Evolutionary conservation across 1,284 basidiomycete genomes (phyloP), one percentile per base, ranked within the genome.

Genomic region (Gymnopus androsaceus): DNA sequence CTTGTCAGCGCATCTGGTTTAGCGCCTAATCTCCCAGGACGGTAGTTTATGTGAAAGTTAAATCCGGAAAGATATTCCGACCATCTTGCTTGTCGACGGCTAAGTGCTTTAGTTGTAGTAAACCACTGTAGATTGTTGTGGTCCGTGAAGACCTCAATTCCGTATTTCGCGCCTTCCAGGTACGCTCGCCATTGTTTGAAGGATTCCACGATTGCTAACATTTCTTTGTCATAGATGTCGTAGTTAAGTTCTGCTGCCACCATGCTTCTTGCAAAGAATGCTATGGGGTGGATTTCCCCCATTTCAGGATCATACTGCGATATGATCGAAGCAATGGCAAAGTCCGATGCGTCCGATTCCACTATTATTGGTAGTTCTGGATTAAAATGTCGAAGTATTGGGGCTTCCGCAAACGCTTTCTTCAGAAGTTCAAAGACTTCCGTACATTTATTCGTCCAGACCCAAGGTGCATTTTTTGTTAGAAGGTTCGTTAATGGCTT

Each of bases 311-410:
- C 21, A 12, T 15, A 19, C 19, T 51, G 50, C 8, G 50, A 51
- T 28, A 51, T 38, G 5, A 51, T 28, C 46, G 49, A 25, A 58
- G 57, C 54, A 14, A 59, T 49, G 15, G 61, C 61, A 51, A 55
- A 59, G 44, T 64, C 59, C 14, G 59, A 61, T 4, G 63, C 58
- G 30, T 61, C 60, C 3, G 59, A 57, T 9, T 52, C n/a, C 64
- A 66, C 37, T 75, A 69, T 27, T 73, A 73, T 14, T 76, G 61
- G 65, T 75, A 77, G 4, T 56, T 59, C 52, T 2, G 61, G 61
- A 45, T 62, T 36, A 41, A 54, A 54, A 30, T 54, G 33, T 8
- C 42, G 47, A n/a, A 61, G 54, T 1, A 60, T 54, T 27, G 56
- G 59, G 21, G 42, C 38, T 38, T 54, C 38, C 6, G 53, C n/a